A percentile compares a stretch with the other conserved stretches of the same genome.
Conservation (phyloP, 768 basidiomycete genomes). For the Mycena crocata region DNA sequence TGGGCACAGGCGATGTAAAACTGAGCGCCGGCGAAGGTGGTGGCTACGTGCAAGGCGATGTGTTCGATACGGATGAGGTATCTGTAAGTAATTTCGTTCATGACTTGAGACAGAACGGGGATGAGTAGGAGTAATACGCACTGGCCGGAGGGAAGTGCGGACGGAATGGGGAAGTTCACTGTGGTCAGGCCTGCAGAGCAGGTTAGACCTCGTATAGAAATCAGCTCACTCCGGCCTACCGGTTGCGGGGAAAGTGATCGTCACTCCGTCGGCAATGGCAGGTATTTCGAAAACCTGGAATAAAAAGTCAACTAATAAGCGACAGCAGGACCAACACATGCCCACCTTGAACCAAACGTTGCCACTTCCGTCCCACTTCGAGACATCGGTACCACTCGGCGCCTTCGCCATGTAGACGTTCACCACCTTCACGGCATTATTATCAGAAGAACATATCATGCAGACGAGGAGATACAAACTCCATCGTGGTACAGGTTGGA, state of each 20-base stretch:
- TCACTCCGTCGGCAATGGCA: slow-evolving; percentile 45
- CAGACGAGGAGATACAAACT: too few relatives aligned
- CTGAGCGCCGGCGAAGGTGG: slow-evolving; percentile 24
- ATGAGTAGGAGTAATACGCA: slow-evolving; percentile 1
- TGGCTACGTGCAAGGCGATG: slow-evolving; percentile 31
- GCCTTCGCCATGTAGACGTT: slow-evolving; percentile 33
- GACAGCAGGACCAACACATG: background rate
- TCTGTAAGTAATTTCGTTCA: background rate
- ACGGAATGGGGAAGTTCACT: slow-evolving; percentile 28
- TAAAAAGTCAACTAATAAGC: too few relatives aligned
- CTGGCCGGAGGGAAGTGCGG: slow-evolving; percentile 29
- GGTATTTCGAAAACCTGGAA: slow-evolving; percentile 45
- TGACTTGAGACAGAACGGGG: background rate
- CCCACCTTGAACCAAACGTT: slow-evolving; percentile 34
- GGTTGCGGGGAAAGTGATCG: slow-evolving; percentile 44
- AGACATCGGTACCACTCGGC: slow-evolving; percentile 18
- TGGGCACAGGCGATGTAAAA: slow-evolving; percentile 43
- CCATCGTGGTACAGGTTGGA: slow-evolving; percentile 24
- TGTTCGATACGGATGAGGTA: slow-evolving; percentile 31
- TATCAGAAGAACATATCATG: too few relatives aligned
- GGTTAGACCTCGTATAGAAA: background rate
- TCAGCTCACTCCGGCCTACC: background rate
- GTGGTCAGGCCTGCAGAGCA: background rate
- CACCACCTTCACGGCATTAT: slow-evolving; percentile 4
- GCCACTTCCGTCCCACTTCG: slow-evolving; percentile 25